Evolutionary conservation across 2,329 filamentous ascomycete genomes (phyloP).

Genomic region (Neurospora crassa): DNA sequence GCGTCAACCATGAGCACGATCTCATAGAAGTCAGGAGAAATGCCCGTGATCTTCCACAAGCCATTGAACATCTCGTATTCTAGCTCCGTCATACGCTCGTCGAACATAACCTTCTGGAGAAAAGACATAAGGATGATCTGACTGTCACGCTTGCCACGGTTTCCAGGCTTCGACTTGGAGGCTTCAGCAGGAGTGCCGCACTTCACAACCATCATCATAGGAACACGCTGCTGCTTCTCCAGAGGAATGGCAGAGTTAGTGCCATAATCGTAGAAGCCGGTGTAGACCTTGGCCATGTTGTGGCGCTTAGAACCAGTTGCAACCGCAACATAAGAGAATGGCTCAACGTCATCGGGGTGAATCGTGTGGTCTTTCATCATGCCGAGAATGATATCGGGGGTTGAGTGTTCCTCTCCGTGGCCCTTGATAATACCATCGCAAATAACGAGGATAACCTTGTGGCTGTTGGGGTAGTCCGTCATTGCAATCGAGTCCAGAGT

Average conservation of each 20-base stretch:
- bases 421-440: constrained; percentile 98
- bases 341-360: constrained; percentile 69
- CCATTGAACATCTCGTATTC: constrained; percentile 99
- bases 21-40: constrained; percentile 96
- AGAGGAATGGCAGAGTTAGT: constrained; percentile 64
- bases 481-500: constrained; percentile 94
- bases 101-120: constrained; percentile 99
- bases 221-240: constrained; percentile 91
- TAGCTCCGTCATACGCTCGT: constrained; percentile 98
- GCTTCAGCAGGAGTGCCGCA: constrained; percentile 87
- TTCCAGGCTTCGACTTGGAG: constrained; percentile 77
- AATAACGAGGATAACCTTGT: constrained; percentile 92
- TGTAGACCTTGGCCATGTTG: constrained; percentile 99
- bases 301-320: constrained; percentile 93
- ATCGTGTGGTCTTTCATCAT: constrained; percentile 94
- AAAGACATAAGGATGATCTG: constrained; percentile 99
- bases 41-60: constrained; percentile 96
- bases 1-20: constrained; percentile 98
- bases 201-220: constrained; percentile 95
- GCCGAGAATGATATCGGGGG: constrained; percentile 77
- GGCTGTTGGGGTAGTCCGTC: constrained; percentile 98
- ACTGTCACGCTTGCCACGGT: constrained; percentile 96
- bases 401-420: constrained; percentile 75
- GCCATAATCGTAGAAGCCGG: constrained; percentile 97
- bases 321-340: constrained; percentile 94